Percentiles rank a stretch among this genome's conserved stretches.
These are phyloP conservation scores for Fusarium anthophilum DNA, from an alignment of 2,329 filamentous ascomycete species.

Conservation along the genomic window DNA sequence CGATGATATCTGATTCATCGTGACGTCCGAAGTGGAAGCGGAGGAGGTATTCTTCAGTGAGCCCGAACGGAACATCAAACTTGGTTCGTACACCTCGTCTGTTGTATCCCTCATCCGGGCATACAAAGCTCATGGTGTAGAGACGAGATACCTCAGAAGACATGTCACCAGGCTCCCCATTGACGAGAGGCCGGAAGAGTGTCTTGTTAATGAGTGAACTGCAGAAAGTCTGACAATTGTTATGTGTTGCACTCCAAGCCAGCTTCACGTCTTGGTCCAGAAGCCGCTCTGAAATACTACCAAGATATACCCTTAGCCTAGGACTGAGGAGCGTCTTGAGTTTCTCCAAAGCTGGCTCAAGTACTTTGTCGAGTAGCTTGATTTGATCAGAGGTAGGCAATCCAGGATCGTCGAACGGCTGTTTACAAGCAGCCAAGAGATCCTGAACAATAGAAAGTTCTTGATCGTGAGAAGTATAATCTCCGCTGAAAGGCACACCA, in stretches of 20 bases:
- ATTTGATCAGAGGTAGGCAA: constrained; percentile 19
- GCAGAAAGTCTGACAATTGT: constrained; percentile 53
- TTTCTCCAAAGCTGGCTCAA: constrained; percentile 22
- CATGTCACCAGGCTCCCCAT: neutral
- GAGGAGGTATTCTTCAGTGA: constrained; percentile 55
- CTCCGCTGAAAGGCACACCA: constrained; percentile 48
- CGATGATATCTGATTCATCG: constrained; percentile 54
- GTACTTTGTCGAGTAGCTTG: constrained; percentile 13
- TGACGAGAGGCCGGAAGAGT: constrained; percentile 43
- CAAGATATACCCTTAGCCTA: constrained; percentile 44
- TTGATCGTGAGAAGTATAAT: constrained; percentile 28
- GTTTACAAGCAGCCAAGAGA: constrained; percentile 39
- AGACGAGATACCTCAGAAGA: constrained; percentile 20
- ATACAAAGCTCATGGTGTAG: constrained; percentile 54
- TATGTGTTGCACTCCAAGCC: constrained; percentile 45
- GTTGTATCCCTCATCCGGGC: constrained; percentile 41
- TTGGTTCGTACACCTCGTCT: constrained; percentile 44
- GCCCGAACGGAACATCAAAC: constrained; percentile 51
- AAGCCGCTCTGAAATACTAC: constrained; percentile 44
- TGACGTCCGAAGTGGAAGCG: constrained; percentile 51
- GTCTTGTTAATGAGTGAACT: constrained; percentile 46
- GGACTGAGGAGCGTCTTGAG: constrained; percentile 40
- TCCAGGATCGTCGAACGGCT: constrained; percentile 34
- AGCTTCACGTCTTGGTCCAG: constrained; percentile 41
- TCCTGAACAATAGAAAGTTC: constrained; percentile 44